Evolutionary conservation across 768 basidiomycete species (phyloP).

Genomic region (Boletus edulis): DNA sequence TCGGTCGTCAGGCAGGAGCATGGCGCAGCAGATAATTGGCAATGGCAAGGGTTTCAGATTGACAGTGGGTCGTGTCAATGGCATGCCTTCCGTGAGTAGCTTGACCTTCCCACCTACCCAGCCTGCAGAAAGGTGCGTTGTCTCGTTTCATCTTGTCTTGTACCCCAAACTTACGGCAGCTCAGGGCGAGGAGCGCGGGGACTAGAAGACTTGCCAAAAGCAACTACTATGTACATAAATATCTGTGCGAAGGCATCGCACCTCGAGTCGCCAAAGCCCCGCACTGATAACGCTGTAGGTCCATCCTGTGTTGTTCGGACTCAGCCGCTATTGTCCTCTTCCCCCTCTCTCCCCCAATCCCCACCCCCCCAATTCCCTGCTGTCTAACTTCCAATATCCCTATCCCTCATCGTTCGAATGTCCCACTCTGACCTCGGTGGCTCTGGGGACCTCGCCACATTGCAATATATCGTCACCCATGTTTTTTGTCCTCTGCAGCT

Average conservation of each 20-base stretch:
- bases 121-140: neutral
- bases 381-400: neutral
- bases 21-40: neutral
- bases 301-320: constrained; percentile 12
- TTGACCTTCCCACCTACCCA: too few relatives aligned
- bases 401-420: constrained; percentile 1
- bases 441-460: neutral
- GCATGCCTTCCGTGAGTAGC: too few relatives aligned
- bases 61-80: too few relatives aligned
- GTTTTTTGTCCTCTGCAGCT: constrained; percentile 43
- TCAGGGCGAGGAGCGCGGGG: neutral
- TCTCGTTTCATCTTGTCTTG: neutral
- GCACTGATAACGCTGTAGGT: neutral
- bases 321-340: neutral
- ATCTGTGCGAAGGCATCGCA: neutral
- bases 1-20: neutral
- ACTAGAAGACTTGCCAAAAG: neutral
- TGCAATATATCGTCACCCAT: constrained; percentile 39
- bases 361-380: too few relatives aligned
- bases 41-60: neutral
- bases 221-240: neutral
- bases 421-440: neutral
- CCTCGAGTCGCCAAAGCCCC: neutral
- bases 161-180: neutral
- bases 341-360: too few relatives aligned